Percentiles rank a stretch among this genome's conserved stretches.
These are phyloP conservation scores for Penicillium sp. DNA, from an alignment of 2,329 filamentous ascomycete genomes.

Conservation along the genomic window DNA sequence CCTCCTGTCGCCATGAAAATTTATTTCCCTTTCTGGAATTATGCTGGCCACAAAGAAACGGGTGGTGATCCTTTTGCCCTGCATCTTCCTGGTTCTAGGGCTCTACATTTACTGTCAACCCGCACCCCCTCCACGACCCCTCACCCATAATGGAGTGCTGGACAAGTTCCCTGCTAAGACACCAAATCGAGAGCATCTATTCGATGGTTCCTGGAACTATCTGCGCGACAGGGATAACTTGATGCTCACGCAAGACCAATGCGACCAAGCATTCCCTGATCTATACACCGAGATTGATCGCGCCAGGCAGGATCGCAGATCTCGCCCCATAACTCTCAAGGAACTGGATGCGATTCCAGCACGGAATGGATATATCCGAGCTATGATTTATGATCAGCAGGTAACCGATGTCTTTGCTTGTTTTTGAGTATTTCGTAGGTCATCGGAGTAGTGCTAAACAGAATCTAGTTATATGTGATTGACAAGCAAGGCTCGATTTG, in stretches of 20 bases:
- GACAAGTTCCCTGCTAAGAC: background rate
- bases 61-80: background rate
- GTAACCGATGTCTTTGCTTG: background rate
- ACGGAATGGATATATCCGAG: slow-evolving; percentile 29
- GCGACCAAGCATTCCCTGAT: slow-evolving; percentile 27
- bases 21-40: background rate
- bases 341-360: slow-evolving; percentile 23
- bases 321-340: slow-evolving; percentile 14
- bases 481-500: slow-evolving; percentile 16
- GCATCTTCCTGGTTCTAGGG: background rate
- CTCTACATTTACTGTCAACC: background rate
- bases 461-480: slow-evolving; percentile 25
- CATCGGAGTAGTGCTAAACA: background rate
- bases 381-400: slow-evolving; percentile 24
- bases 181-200: slow-evolving; percentile 1
- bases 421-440: too few species aligned
- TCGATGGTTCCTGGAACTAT: slow-evolving; percentile 15
- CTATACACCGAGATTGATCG: slow-evolving; percentile 30
- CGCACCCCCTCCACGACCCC: background rate
- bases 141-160: background rate
- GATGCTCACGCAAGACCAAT: slow-evolving; percentile 22
- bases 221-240: slow-evolving; percentile 22
- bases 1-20: too few species aligned
- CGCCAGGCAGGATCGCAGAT: slow-evolving; percentile 20
- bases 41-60: background rate